These are phyloP conservation scores for Kondoa malvinella DNA, from an alignment of 768 basidiomycete genomes.

Conservation along the genomic window DNA sequence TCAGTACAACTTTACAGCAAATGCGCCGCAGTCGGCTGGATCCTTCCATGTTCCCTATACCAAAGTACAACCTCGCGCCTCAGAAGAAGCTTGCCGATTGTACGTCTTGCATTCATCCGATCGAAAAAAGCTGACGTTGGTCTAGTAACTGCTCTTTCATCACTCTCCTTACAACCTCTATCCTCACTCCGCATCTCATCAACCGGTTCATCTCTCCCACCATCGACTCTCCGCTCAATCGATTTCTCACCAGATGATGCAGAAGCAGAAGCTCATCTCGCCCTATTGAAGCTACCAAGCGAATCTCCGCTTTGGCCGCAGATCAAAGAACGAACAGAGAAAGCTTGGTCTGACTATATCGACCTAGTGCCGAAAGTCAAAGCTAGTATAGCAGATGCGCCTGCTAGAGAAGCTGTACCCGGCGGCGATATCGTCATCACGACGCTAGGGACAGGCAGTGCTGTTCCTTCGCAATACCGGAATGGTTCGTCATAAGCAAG, in stretches of 20 bases:
- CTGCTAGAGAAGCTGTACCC: conserved; percentile 16
- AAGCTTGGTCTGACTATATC: conserved; percentile 22
- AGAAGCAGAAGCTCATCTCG: conserved; percentile 6
- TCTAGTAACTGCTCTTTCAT: neutral
- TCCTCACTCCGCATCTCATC: conserved; percentile 25
- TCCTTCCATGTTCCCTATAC: conserved; percentile 51
- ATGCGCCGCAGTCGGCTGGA: conserved; percentile 58
- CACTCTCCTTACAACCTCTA: conserved; percentile 24
- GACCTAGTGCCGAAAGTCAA: conserved; percentile 28
- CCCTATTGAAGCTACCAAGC: conserved; percentile 1
- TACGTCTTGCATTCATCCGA: neutral
- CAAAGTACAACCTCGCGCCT: conserved; percentile 40
- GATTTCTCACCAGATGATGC: conserved; percentile 11
- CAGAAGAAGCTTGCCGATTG: conserved; percentile 25
- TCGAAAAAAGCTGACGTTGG: neutral
- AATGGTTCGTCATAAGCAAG: conserved; percentile 47
- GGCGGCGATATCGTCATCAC: conserved; percentile 55
- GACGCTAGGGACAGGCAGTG: conserved; percentile 75
- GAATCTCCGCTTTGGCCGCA: conserved; percentile 11
- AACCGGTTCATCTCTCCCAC: conserved; percentile 4
- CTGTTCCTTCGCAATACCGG: conserved; percentile 65
- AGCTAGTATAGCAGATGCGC: conserved; percentile 8
- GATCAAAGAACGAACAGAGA: neutral
- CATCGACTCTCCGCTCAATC: conserved; percentile 8
- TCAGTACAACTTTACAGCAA: conserved; percentile 53